Conservation (phyloP, 306 rosid species). For the Gastrolobium villosum region DNA sequence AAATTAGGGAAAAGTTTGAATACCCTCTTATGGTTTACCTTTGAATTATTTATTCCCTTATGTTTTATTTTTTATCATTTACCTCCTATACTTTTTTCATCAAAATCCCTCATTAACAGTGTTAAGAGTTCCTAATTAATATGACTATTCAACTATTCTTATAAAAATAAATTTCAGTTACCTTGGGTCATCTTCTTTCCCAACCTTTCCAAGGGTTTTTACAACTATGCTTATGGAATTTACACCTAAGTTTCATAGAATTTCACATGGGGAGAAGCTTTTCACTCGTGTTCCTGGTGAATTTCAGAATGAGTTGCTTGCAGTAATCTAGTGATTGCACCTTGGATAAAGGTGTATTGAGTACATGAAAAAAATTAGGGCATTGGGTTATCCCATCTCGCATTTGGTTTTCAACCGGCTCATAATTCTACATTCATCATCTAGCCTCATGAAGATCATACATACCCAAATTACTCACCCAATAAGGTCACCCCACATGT, state of each 20-base stretch:
- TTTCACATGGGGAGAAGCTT: slow-evolving; percentile 83
- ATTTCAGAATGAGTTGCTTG: slow-evolving; percentile 90
- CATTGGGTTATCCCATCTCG: slow-evolving; percentile 74
- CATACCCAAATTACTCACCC: slow-evolving; percentile 74
- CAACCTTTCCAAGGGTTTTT: too few relatives aligned
- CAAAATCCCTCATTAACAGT: too few relatives aligned
- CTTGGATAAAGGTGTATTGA: slow-evolving; percentile 86
- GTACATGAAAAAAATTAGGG: slow-evolving; percentile 95
- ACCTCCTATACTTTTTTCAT: too few relatives aligned
- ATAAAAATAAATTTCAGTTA: too few relatives aligned
- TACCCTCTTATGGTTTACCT: too few relatives aligned
- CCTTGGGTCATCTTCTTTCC: too few relatives aligned
- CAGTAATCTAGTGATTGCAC: slow-evolving; percentile 86
- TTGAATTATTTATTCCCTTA: too few relatives aligned
- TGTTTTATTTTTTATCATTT: too few relatives aligned
- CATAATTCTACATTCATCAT: slow-evolving; percentile 77
- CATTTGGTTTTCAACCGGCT: slow-evolving; percentile 91
- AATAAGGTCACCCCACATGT: slow-evolving; percentile 78
- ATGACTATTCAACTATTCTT: too few relatives aligned
- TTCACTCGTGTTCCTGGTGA: slow-evolving; percentile 70
- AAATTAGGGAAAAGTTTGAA: too few relatives aligned
- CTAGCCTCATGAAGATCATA: slow-evolving; percentile 63
- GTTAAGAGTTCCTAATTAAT: too few relatives aligned
- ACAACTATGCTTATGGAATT: slow-evolving; percentile 88
- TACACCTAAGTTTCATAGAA: slow-evolving; percentile 80